Conservation (phyloP, 2,329 filamentous ascomycete species). For the Colletotrichum graminicola region DNA sequence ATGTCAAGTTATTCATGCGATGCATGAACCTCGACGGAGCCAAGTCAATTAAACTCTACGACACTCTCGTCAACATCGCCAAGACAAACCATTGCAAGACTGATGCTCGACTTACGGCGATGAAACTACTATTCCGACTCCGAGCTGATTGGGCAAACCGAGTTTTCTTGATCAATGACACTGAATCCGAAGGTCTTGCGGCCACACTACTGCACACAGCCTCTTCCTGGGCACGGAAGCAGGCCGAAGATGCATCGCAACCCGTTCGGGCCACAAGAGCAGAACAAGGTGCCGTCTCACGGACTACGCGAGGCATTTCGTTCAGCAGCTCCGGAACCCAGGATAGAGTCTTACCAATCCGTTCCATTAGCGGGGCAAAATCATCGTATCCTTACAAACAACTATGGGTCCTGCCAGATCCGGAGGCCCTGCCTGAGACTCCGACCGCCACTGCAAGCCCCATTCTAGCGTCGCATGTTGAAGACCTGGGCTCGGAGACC, state of each 20-base stretch:
- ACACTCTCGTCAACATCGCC: constrained; percentile 73
- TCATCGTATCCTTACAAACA: constrained; percentile 58
- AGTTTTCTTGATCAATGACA: constrained; percentile 77
- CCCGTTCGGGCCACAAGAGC: constrained; percentile 58
- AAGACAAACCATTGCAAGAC: constrained; percentile 70
- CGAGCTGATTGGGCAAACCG: constrained; percentile 85
- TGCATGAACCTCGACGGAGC: constrained; percentile 74
- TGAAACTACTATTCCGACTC: constrained; percentile 85
- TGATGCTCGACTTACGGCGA: constrained; percentile 78
- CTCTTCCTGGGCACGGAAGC: constrained; percentile 62
- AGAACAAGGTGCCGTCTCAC: constrained; percentile 57
- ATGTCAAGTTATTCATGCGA: constrained; percentile 81
- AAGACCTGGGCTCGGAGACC: constrained; percentile 42
- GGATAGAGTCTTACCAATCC: constrained; percentile 57
- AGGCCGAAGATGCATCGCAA: constrained; percentile 64
- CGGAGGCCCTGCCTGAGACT: constrained; percentile 64
- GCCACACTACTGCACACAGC: constrained; percentile 76
- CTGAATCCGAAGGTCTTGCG: constrained; percentile 81
- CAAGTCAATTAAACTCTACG: constrained; percentile 74
- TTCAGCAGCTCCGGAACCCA: constrained; percentile 61
- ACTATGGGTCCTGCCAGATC: constrained; percentile 70
- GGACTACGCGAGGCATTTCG: constrained; percentile 64
- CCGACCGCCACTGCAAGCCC: constrained; percentile 62
- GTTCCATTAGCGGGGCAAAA: constrained; percentile 58
- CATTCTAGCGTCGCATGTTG: constrained; percentile 60